Base-by-base conservation (phyloP, 352 stramenopile genomes). In the Phytophthora hibernalis region DNA sequence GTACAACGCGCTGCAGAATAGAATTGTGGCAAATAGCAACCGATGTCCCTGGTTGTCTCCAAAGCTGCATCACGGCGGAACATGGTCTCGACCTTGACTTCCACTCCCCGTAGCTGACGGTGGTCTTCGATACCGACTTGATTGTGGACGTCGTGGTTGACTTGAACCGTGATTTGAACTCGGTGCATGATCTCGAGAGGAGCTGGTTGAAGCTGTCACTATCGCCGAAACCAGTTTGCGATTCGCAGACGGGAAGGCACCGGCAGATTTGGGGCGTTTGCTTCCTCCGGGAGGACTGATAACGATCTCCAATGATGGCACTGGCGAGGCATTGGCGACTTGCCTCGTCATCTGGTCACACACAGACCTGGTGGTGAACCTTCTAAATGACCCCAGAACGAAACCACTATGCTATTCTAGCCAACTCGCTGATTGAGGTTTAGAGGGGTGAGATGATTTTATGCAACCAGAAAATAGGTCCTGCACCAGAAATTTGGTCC, bases 1-100 rank as follows among this genome's bases (percentile, higher is more conserved):
- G 76, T 12, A 89, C 56, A n/a, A 89, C 68, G 0, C 54, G 74
- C 26, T 82, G 67, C 0, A 77, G 55, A 16, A 89, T 73, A 3
- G 45, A 33, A 15, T 54, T 64, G 33, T 72, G 65, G 20, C 50
- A 28, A 15, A 52, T 54, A 5, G 56, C 31, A 8, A 48, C 60
- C 11, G 47, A 20, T 7, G 57, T 47, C 21, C 65, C 65, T 31
- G 55, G 21, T 48, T 72, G 59, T 69, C 59, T 31, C 65, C 65
- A 72, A 0, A 72, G 52, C 48, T 74, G 59, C 33, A 66, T 49
- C 5, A 54, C 42, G 2, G 38, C 40, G 1, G 54, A 50, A 22
- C 66, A 70, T 15, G 66, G 66, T 40, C 66, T 54, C 31, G 47
- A 33, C 43, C 66, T 56, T 18, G 60, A 47, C 53, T 73, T 33